phyloP scores from a whole-genome alignment of 225 moss, liverwort and hornwort species.

The Ulota crispa region DNA sequence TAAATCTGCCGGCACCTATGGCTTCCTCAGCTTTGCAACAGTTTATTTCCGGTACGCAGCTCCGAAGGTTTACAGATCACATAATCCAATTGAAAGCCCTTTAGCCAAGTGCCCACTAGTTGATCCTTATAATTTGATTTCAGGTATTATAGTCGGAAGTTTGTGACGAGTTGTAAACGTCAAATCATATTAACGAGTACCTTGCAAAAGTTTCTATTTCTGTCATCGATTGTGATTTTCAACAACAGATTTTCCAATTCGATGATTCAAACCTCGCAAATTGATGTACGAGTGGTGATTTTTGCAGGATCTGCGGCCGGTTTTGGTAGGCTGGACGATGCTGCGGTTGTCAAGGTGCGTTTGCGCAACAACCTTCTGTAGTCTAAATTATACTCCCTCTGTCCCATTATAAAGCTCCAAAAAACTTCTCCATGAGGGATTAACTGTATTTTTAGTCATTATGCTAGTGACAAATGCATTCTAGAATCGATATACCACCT shows the following conservation, averaged over 20 bases:
- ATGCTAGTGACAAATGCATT: no score
- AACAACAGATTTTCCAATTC: background rate
- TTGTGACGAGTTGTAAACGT: background rate
- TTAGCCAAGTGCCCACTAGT: background rate
- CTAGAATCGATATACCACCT: no score
- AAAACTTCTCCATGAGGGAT: no score
- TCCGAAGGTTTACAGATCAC: conserved; percentile 1
- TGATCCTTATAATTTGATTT: background rate
- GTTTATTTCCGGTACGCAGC: conserved; percentile 48
- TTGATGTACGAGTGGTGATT: conserved; percentile 1
- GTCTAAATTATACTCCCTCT: background rate
- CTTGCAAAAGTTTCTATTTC: background rate
- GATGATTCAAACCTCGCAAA: background rate
- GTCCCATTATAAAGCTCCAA: no score
- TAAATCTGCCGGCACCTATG: conserved; percentile 58
- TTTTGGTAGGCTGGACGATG: conserved; percentile 81
- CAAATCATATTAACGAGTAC: background rate
- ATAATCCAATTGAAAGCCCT: background rate
- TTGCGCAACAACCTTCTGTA: background rate
- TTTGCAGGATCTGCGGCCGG: conserved; percentile 78
- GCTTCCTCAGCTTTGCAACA: conserved; percentile 59
- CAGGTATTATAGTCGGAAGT: background rate
- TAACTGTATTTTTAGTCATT: no score
- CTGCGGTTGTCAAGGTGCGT: conserved; percentile 87
- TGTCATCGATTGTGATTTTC: background rate